phyloP scores from a whole-genome alignment of 352 stramenopile species.

The Phytophthora tubulina region DNA sequence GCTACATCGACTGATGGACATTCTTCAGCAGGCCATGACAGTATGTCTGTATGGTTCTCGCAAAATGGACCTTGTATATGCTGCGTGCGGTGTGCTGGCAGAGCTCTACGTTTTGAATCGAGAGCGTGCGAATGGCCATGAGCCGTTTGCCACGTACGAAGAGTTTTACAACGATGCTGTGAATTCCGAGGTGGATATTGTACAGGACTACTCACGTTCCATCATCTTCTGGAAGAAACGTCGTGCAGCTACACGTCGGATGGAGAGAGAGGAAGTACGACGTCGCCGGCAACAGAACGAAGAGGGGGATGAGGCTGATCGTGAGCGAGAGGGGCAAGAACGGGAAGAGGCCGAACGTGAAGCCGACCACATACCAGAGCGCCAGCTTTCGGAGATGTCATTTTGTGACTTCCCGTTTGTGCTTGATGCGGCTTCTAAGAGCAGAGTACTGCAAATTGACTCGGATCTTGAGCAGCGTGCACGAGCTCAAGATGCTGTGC shows the following conservation, averaged over 20 bases:
- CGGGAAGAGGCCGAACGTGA: constrained; percentile 17
- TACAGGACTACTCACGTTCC: constrained; percentile 79
- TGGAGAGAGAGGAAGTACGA: constrained; percentile 32
- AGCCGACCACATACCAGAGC: constrained; percentile 44
- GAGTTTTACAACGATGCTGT: constrained; percentile 89
- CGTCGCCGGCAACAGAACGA: constrained; percentile 26
- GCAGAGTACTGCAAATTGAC: constrained; percentile 78
- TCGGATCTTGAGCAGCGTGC: constrained; percentile 77
- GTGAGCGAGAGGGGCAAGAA: constrained; percentile 30
- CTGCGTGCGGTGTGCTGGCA: constrained; percentile 68
- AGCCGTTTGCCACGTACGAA: constrained; percentile 67
- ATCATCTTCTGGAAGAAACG: constrained; percentile 80
- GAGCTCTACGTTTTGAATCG: constrained; percentile 77
- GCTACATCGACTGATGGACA: constrained; percentile 69
- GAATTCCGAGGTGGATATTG: constrained; percentile 85
- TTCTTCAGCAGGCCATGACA: constrained; percentile 84
- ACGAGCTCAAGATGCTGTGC: constrained; percentile 64
- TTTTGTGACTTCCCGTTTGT: constrained; percentile 89
- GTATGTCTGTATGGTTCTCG: constrained; percentile 74
- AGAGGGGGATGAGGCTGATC: constrained; percentile 28
- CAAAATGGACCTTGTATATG: constrained; percentile 85
- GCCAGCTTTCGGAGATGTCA: constrained; percentile 80
- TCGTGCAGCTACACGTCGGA: constrained; percentile 29
- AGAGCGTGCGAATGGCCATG: constrained; percentile 31
- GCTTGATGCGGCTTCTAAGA: constrained; percentile 83